Conservation (phyloP, 257 asterid genomes). For the Lycium ferocissimum region DNA sequence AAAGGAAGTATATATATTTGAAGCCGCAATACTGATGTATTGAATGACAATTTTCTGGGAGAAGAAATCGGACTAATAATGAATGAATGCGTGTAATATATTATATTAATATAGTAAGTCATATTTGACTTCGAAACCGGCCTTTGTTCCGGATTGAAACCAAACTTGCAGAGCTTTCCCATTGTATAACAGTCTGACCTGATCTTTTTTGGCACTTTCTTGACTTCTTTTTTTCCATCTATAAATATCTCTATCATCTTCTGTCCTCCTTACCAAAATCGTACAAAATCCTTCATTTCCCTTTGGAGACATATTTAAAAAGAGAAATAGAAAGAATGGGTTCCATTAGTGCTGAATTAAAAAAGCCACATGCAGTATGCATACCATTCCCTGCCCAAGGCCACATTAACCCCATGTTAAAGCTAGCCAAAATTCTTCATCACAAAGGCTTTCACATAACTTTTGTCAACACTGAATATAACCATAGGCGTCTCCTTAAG, state of each 20-base stretch:
- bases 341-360: neutral
- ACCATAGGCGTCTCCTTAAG: slow-evolving; percentile 29
- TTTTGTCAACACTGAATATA: slow-evolving; percentile 10
- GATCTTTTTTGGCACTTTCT: neutral
- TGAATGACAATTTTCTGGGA: neutral
- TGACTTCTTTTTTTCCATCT: neutral
- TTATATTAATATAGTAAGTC: neutral
- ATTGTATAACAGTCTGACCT: neutral
- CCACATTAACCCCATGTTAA: slow-evolving; percentile 24
- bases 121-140: neutral
- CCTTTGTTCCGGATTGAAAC: neutral
- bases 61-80: neutral
- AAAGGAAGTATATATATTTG: too few relatives aligned
- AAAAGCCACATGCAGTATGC: neutral
- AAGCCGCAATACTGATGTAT: neutral
- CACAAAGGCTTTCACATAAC: slow-evolving; percentile 16
- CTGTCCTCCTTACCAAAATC: neutral
- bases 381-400: slow-evolving; percentile 31
- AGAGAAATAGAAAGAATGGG: slow-evolving; percentile 12
- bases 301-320: neutral
- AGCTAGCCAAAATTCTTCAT: neutral
- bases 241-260: neutral
- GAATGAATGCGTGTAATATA: too few relatives aligned
- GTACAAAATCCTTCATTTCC: neutral
- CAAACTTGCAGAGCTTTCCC: neutral